Percentiles rank a stretch among this genome's conserved stretches.
phyloP scores from a whole-genome alignment of 805 yeast species.

The Metschnikowia shivogae region DNA sequence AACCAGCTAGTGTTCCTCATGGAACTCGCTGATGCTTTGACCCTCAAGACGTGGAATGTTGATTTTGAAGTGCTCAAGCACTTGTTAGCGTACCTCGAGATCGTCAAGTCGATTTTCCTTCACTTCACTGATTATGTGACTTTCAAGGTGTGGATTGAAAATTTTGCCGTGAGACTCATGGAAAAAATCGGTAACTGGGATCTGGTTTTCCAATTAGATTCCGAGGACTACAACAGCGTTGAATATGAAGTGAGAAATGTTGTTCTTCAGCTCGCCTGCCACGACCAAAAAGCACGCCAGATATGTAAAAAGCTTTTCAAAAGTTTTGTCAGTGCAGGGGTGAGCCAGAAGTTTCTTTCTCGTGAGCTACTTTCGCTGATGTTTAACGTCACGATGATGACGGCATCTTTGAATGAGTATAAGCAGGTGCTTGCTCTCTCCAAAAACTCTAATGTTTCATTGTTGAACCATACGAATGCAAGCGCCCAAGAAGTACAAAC shows the following conservation, averaged over 20 bases:
- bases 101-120: conserved; percentile 28
- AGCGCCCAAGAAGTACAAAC: conserved; percentile 44
- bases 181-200: conserved; percentile 28
- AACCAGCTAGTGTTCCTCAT: conserved; percentile 26
- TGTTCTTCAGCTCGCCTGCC: conserved; percentile 38
- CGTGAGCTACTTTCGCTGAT: conserved; percentile 44
- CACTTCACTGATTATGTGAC: conserved; percentile 25
- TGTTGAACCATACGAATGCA: conserved; percentile 34
- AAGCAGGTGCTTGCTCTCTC: conserved; percentile 54
- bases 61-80: conserved; percentile 33
- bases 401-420: conserved; percentile 47
- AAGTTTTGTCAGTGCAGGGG: conserved; percentile 44
- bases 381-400: conserved; percentile 39
- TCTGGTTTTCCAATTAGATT: conserved; percentile 7
- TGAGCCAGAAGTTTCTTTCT: conserved; percentile 46
- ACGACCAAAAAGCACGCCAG: conserved; percentile 23
- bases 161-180: conserved; percentile 17
- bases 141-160: conserved; percentile 23
- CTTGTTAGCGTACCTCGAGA: conserved; percentile 32
- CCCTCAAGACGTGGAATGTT: conserved; percentile 19
- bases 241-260: conserved; percentile 45
- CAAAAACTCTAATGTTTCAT: conserved; percentile 46
- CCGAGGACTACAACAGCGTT: conserved; percentile 17
- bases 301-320: conserved; percentile 44
- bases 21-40: conserved; percentile 24